Evolutionary conservation across 257 asterid species (phyloP).

Genomic region (Paulownia fortunei): DNA sequence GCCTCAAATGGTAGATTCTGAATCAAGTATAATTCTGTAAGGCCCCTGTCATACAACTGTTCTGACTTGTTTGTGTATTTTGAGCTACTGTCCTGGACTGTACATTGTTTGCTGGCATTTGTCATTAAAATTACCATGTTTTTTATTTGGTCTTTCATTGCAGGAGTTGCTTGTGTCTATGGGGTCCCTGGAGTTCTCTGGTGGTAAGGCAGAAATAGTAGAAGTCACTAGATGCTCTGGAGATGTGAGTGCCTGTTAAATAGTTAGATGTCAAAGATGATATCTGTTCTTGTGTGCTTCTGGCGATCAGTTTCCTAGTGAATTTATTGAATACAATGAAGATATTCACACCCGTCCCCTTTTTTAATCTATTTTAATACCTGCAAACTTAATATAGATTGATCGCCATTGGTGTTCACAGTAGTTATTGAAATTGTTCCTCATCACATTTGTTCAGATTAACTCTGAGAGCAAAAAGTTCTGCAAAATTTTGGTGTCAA

Average conservation of each 20-base stretch:
- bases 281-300: constrained; percentile 16
- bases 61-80: not conserved
- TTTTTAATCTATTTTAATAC: not conserved
- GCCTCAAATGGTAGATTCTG: constrained; percentile 18
- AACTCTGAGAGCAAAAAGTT: not conserved
- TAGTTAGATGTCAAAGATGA: not conserved
- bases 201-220: constrained; percentile 79
- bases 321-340: not conserved
- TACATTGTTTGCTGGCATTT: not conserved
- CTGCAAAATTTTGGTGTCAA: not conserved
- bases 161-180: constrained; percentile 83
- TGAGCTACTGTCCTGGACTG: not conserved
- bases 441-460: not conserved
- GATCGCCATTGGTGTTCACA: not conserved
- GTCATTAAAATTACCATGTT: not conserved
- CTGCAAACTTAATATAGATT: not conserved
- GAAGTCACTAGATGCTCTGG: constrained; percentile 90
- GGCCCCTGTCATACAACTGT: not conserved
- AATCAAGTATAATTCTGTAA: not conserved
- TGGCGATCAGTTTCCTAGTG: not conserved
- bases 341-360: not conserved
- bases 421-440: not conserved
- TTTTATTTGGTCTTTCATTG: constrained; percentile 32
- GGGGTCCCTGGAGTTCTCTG: constrained; percentile 64
- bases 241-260: constrained; percentile 68